Evolutionary conservation across 2,329 filamentous ascomycete species (phyloP).

Genomic region (Beauveria medogensis): DNA sequence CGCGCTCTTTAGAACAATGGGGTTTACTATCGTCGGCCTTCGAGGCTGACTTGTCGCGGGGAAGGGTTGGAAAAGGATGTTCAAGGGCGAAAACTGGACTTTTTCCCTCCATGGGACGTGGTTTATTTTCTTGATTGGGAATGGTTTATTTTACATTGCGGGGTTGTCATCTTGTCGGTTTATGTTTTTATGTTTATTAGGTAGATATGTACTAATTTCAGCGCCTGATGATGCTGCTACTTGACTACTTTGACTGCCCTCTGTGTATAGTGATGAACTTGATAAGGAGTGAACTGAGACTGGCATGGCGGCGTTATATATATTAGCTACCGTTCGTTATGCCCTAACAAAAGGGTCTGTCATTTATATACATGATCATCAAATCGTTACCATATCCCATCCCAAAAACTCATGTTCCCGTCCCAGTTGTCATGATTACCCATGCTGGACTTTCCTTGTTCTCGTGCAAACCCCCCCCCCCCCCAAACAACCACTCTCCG

Average conservation of each 20-base stretch:
- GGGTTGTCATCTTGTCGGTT: not conserved
- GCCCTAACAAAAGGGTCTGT: not conserved
- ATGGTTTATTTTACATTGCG: not conserved
- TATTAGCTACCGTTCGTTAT: not conserved
- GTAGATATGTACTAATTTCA: constrained; percentile 10
- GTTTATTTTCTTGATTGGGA: not conserved
- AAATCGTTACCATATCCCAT: not conserved
- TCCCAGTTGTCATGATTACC: not conserved
- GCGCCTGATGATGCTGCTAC: not conserved
- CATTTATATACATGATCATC: not conserved
- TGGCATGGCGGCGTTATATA: not conserved
- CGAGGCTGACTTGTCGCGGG: not conserved
- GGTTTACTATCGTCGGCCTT: not conserved
- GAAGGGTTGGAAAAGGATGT: not conserved
- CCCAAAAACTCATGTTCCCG: too few relatives aligned
- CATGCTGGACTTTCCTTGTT: not conserved
- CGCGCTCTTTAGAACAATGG: not conserved
- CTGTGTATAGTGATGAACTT: not conserved
- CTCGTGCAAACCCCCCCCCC: not conserved
- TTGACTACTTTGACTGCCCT: not conserved
- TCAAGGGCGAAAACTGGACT: not conserved
- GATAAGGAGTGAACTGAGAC: not conserved
- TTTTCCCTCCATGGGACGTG: not conserved
- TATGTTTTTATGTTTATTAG: not conserved
- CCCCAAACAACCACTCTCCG: too few relatives aligned